Conservation (phyloP, 164 flowering plant genomes). For the Pachysandra terminalis region DNA sequence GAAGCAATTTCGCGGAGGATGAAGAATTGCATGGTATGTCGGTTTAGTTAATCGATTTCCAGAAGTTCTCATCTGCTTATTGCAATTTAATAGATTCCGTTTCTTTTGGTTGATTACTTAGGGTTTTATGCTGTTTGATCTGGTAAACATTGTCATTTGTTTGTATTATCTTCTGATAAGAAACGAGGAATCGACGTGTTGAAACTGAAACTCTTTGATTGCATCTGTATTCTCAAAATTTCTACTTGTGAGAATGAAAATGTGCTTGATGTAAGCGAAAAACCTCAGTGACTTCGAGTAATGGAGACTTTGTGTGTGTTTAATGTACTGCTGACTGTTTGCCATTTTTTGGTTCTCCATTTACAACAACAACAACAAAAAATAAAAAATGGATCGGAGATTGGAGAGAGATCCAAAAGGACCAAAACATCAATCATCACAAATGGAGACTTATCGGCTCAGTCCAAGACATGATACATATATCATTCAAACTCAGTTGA, state of each 20-base stretch:
- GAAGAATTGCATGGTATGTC: constrained; percentile 75
- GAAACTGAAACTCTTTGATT: not conserved
- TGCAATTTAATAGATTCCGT: not conserved
- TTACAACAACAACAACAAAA: too few species aligned
- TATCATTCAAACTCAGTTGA: too few species aligned
- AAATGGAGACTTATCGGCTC: too few species aligned
- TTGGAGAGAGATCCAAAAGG: too few species aligned
- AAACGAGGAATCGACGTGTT: not conserved
- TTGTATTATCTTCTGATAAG: not conserved
- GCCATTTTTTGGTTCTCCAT: too few species aligned
- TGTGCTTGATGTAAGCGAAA: not conserved
- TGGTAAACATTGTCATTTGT: not conserved
- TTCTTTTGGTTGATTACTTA: not conserved
- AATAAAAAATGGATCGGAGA: too few species aligned
- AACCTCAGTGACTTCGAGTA: too few species aligned
- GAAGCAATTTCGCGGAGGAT: constrained; percentile 44
- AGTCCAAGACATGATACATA: too few species aligned
- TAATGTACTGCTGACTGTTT: too few species aligned
- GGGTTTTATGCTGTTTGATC: not conserved
- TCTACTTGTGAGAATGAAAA: not conserved
- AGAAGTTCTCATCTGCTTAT: not conserved
- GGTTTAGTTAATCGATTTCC: not conserved
- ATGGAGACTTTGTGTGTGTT: too few species aligned
- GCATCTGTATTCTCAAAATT: not conserved
- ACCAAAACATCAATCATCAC: too few species aligned